Evolutionary conservation across 768 basidiomycete genomes (phyloP).

Genomic region (Lanmaoa rubissima): DNA sequence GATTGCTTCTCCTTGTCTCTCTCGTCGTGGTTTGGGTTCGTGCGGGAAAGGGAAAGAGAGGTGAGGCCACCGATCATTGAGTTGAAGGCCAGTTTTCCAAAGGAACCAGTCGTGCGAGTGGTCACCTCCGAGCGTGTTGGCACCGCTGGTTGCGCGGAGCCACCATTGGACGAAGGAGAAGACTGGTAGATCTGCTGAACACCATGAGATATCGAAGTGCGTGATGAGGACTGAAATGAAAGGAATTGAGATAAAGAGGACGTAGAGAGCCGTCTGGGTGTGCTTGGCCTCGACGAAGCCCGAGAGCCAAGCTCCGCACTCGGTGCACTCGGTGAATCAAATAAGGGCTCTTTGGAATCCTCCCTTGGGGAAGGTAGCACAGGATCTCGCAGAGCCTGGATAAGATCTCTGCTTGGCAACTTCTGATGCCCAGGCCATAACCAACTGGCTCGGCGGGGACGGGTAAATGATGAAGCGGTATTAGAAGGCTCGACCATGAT

Average conservation of each 20-base stretch:
- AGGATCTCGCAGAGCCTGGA: constrained; percentile 13
- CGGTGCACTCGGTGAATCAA: neutral
- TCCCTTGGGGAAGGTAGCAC: constrained; percentile 19
- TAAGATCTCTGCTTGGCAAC: constrained; percentile 16
- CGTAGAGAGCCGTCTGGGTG: constrained; percentile 23
- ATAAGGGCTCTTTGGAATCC: neutral
- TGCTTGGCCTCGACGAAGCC: constrained; percentile 19
- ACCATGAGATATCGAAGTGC: constrained; percentile 15
- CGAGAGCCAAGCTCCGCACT: constrained; percentile 1
- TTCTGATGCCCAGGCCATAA: constrained; percentile 29
- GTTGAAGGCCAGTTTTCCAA: constrained; percentile 62
- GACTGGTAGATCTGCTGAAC: constrained; percentile 19
- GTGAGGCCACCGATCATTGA: constrained; percentile 72
- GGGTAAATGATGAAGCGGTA: constrained; percentile 3
- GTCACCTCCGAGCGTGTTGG: constrained; percentile 36
- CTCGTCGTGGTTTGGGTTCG: constrained; percentile 40
- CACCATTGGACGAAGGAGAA: constrained; percentile 4
- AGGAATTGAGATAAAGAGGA: constrained; percentile 27
- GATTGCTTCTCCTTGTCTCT: constrained; percentile 44
- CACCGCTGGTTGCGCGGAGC: constrained; percentile 4
- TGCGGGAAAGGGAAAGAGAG: constrained; percentile 59
- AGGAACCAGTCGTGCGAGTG: constrained; percentile 44
- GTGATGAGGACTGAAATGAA: constrained; percentile 22
- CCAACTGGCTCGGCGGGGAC: constrained; percentile 28
- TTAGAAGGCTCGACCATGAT: constrained; percentile 24